Percentiles rank a stretch among this genome's conserved stretches.
phyloP scores from a whole-genome alignment of 1,139 yeast species.

The Kluyveromyces marxianus region DNA sequence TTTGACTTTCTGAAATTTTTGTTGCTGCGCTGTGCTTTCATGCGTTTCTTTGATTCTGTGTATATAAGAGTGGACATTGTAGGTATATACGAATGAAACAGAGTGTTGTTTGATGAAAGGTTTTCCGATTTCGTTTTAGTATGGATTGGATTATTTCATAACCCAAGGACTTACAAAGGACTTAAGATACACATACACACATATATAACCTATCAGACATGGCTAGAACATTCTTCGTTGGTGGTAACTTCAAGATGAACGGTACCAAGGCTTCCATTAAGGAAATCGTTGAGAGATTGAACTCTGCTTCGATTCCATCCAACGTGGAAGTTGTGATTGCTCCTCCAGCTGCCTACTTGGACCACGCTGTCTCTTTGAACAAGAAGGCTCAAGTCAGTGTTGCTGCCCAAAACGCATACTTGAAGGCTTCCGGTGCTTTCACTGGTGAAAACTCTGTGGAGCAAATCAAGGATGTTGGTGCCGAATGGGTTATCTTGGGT shows the following conservation, averaged over 20 bases:
- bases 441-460: slow-evolving; percentile 94
- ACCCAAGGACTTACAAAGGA: no score
- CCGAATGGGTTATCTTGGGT: slow-evolving; percentile 92
- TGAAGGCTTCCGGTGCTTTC: slow-evolving; percentile 89
- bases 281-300: slow-evolving; percentile 75
- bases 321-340: slow-evolving; percentile 83
- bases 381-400: slow-evolving; percentile 65
- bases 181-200: background rate
- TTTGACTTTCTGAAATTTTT: no score
- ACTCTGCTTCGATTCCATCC: slow-evolving; percentile 64
- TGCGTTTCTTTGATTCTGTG: no score
- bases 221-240: slow-evolving; percentile 95
- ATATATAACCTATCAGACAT: slow-evolving; percentile 9
- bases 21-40: no score
- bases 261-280: slow-evolving; percentile 85
- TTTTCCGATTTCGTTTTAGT: no score
- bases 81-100: no score
- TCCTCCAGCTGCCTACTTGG: slow-evolving; percentile 92
- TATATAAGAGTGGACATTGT: no score
- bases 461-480: slow-evolving; percentile 87
- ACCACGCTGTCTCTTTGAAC: slow-evolving; percentile 62
- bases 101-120: no score
- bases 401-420: slow-evolving; percentile 87
- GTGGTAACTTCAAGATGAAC: slow-evolving; percentile 99
- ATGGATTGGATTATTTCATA: no score